phyloP scores from a whole-genome alignment of 192 early-diverging fungal genomes.

The Chytriomyces hyalinus region DNA sequence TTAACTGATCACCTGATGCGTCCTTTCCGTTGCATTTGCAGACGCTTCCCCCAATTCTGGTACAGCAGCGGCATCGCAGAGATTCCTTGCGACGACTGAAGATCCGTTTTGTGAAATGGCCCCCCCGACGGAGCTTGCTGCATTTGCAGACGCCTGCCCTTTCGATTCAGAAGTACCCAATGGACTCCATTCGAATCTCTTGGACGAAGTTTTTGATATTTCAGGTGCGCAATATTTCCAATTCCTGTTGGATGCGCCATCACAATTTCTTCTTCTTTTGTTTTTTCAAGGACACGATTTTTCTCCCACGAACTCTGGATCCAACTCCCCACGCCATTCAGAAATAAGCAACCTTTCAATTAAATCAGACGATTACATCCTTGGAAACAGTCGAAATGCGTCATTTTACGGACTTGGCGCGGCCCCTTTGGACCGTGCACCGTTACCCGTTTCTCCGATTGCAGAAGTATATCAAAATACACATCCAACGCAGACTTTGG shows the following conservation, averaged over 20 bases:
- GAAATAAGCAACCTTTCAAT: constrained; percentile 7
- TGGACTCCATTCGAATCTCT: background rate
- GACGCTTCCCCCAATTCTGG: background rate
- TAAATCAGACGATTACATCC: constrained; percentile 24
- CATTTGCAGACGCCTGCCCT: background rate
- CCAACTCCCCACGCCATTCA: background rate
- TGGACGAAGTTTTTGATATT: constrained; percentile 26
- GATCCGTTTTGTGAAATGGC: background rate
- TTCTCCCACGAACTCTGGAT: constrained; percentile 3
- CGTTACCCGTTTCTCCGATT: background rate
- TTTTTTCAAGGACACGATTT: constrained; percentile 15
- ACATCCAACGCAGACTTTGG: constrained; percentile 8
- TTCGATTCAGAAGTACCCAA: background rate
- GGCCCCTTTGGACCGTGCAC: background rate
- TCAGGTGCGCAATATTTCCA: background rate
- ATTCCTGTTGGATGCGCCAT: background rate
- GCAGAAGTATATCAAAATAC: constrained; percentile 2
- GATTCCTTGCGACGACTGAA: background rate
- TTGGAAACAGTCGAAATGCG: background rate
- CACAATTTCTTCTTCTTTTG: background rate
- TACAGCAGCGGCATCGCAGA: background rate
- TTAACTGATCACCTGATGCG: background rate
- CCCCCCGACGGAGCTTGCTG: background rate
- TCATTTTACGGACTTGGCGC: background rate
- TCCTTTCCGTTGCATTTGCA: background rate